Conservation (phyloP, 1,284 basidiomycete genomes). For the Sanguinoderma infundibulare region DNA sequence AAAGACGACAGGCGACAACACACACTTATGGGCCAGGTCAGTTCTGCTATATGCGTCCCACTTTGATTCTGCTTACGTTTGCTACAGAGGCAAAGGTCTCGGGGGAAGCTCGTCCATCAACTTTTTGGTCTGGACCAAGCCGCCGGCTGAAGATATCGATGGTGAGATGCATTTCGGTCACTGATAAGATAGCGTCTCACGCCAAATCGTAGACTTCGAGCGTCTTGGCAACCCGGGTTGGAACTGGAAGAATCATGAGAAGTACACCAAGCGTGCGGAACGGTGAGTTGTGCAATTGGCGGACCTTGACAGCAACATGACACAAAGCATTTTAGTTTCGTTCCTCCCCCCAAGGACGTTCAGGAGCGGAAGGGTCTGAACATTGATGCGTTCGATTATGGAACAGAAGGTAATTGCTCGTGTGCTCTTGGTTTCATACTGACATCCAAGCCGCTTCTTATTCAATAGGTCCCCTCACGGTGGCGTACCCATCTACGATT, state of each 20-base stretch:
- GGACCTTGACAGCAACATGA: neutral
- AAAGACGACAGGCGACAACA: slow-evolving; percentile 14
- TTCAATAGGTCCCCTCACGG: slow-evolving; percentile 24
- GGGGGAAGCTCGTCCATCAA: slow-evolving; percentile 31
- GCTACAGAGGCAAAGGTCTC: slow-evolving; percentile 28
- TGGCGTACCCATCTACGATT: slow-evolving; percentile 29
- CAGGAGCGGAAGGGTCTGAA: slow-evolving; percentile 23
- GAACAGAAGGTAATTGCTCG: slow-evolving; percentile 21
- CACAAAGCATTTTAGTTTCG: slow-evolving; percentile 20
- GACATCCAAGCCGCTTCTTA: neutral
- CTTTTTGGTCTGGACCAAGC: slow-evolving; percentile 29
- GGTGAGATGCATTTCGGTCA: slow-evolving; percentile 11
- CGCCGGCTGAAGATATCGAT: slow-evolving; percentile 26
- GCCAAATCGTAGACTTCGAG: slow-evolving; percentile 25
- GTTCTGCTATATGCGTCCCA: neutral
- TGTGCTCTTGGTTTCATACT: neutral
- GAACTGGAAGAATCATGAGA: slow-evolving; percentile 32
- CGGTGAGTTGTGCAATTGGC: slow-evolving; percentile 11
- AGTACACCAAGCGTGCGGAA: slow-evolving; percentile 24
- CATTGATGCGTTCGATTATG: slow-evolving; percentile 24
- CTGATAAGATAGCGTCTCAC: neutral
- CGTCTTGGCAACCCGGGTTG: slow-evolving; percentile 31
- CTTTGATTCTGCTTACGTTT: neutral
- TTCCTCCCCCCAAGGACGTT: slow-evolving; percentile 23
- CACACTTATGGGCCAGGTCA: slow-evolving; percentile 25